Base-by-base conservation (phyloP, 495 filamentous ascomycete genomes). In the Penicillium daleae region DNA sequence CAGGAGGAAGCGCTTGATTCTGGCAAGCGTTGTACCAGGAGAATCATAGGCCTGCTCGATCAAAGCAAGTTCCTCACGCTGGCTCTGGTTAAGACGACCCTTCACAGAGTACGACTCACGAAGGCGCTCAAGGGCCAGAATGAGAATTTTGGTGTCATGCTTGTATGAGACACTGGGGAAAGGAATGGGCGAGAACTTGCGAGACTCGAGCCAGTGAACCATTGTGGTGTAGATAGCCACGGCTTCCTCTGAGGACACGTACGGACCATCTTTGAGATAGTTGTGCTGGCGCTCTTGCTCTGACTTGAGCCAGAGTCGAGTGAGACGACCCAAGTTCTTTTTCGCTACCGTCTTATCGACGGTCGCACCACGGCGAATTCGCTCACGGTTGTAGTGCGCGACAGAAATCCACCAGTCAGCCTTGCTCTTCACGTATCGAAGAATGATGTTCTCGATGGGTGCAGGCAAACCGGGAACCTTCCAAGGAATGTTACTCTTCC, bases 401-500 rank as follows among this genome's bases (percentile, higher is more conserved):
- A 99, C 96, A 32, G 92, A 96, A 54, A 99, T 94, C 95, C 95
- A 99, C 96, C 95, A 99, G 74, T 99, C 95, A 27, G 95, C 96
- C 80, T 99, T 99, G 73, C 92, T 91, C 83, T 99, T 99, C 61
- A 99, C 95, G 66, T 99, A 99, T 62, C 95, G 89, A 61, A 99
- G 83, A 69, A 99, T 98, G 67, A 98, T 96, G 69, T 98, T 98
- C 76, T 99, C 95, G 59, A 99, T 98, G 2, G 95, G 93, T 3
- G 96, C 96, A 42, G 95, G 95, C 54, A 99, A 76, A 31, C 95
- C 95, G 57, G 95, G 95, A 3, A 99, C 95, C 78, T 99, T 99
- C 95, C 95, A 99, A 6, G 95, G 95, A 68, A 99, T 98, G 70
- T 99, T 99, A 83, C 93, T 97, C 90, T 99, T 99, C 95, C 95